Conservation (phyloP, 345 rosid species). For the Brassica carinata region DNA sequence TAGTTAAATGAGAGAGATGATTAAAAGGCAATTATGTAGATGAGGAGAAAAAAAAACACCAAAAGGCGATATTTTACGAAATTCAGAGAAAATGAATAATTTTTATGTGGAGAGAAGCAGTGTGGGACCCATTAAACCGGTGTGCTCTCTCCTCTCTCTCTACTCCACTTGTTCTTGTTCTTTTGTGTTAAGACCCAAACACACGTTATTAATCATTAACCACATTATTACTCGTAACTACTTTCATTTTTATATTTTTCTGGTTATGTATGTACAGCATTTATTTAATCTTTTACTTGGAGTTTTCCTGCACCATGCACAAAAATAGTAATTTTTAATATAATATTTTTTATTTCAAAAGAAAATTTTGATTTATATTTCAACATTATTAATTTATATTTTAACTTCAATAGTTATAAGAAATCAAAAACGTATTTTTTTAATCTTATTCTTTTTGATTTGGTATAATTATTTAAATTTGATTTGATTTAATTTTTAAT, state of each 20-base stretch:
- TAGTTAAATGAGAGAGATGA: slow-evolving; percentile 38
- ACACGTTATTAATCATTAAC: slow-evolving; percentile 9
- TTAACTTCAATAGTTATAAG: no score
- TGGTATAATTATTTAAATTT: no score
- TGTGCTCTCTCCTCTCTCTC: slow-evolving; percentile 23
- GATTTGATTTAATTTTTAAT: no score
- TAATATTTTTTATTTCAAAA: no score
- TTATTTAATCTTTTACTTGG: no score
- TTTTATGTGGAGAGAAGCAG: slow-evolving; percentile 9
- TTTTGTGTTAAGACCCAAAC: slow-evolving; percentile 13
- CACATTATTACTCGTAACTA: neutral
- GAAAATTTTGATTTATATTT: no score
- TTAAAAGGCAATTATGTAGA: slow-evolving; percentile 32
- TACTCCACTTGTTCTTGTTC: slow-evolving; percentile 28
- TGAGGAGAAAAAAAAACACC: slow-evolving; percentile 26
- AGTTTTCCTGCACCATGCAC: no score
- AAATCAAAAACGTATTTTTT: no score
- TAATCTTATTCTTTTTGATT: no score
- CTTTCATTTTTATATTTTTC: neutral
- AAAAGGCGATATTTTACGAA: slow-evolving; percentile 16
- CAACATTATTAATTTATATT: no score
- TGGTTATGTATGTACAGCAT: neutral
- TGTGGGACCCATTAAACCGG: slow-evolving; percentile 32
- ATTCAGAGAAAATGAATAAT: slow-evolving; percentile 2
- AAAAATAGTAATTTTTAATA: no score